phyloP scores from a whole-genome alignment of 257 asterid genomes.

The Eucommia ulmoides region DNA sequence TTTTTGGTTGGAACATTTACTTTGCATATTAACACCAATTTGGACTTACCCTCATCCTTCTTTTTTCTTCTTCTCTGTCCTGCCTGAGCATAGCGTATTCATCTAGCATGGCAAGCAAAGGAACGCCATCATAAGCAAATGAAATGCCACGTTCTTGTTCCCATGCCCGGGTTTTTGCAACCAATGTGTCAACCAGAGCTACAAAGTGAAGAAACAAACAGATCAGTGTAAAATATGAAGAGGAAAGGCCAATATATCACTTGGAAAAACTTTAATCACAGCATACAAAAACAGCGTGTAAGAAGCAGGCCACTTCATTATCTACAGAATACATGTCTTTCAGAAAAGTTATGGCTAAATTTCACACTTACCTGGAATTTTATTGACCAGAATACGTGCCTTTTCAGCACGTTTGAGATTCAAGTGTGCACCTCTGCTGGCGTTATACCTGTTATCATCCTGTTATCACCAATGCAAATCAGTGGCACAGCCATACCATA shows the following conservation, averaged over 20 bases:
- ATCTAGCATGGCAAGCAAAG: slow-evolving; percentile 98
- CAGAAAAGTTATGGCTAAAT: not conserved
- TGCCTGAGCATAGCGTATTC: slow-evolving; percentile 94
- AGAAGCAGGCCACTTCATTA: too few relatives aligned
- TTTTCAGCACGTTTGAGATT: slow-evolving; percentile 48
- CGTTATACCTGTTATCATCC: slow-evolving; percentile 43
- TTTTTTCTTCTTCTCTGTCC: slow-evolving; percentile 97
- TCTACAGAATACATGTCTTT: too few relatives aligned
- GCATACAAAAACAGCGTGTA: too few relatives aligned
- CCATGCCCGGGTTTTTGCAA: slow-evolving; percentile 87
- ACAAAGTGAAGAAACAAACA: too few relatives aligned
- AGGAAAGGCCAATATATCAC: too few relatives aligned
- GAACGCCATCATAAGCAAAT: slow-evolving; percentile 89
- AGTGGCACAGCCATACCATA: not conserved
- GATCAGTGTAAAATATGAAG: too few relatives aligned
- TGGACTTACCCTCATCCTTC: slow-evolving; percentile 70
- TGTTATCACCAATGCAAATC: slow-evolving; percentile 8
- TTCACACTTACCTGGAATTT: slow-evolving; percentile 33
- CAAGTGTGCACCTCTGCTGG: slow-evolving; percentile 47
- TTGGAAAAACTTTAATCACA: too few relatives aligned
- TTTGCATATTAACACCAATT: slow-evolving; percentile 34
- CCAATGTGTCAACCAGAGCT: slow-evolving; percentile 85
- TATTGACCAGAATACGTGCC: slow-evolving; percentile 35
- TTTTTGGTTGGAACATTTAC: slow-evolving; percentile 63
- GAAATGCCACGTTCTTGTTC: slow-evolving; percentile 75